Conservation (phyloP, 2,329 filamentous ascomycete species). For the Gaeumannomyces sp. region DNA sequence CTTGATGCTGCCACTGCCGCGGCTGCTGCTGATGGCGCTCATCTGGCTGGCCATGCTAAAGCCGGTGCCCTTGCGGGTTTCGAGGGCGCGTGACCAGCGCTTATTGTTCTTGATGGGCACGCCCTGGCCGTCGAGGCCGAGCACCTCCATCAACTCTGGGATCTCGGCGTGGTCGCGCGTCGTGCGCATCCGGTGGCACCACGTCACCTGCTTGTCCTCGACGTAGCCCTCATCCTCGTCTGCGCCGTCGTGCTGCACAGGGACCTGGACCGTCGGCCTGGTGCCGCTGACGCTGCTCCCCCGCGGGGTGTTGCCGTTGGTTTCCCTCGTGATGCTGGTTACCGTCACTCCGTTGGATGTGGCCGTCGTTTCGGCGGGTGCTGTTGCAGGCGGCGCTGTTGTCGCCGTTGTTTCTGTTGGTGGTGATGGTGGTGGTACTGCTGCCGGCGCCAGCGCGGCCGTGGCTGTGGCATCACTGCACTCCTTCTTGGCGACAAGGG, state of each 20-base stretch:
- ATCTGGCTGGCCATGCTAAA: slow-evolving; percentile 44
- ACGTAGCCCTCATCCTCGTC: slow-evolving; percentile 23
- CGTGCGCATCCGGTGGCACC: slow-evolving; percentile 77
- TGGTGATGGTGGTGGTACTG: background rate
- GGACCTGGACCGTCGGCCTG: background rate
- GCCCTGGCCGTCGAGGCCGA: slow-evolving; percentile 47
- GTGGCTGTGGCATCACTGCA: slow-evolving; percentile 1
- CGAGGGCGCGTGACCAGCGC: slow-evolving; percentile 40
- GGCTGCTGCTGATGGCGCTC: slow-evolving; percentile 29
- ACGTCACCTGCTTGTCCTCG: slow-evolving; percentile 59
- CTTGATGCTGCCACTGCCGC: background rate
- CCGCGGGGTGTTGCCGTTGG: background rate
- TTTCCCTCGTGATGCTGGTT: background rate
- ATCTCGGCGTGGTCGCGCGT: slow-evolving; percentile 74
- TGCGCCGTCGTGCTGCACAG: slow-evolving; percentile 15
- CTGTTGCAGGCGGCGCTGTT: slow-evolving; percentile 1
- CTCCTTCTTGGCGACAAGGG: background rate
- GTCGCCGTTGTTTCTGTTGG: background rate
- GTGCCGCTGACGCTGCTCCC: slow-evolving; percentile 1
- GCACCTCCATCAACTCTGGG: slow-evolving; percentile 54
- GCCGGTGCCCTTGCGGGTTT: slow-evolving; percentile 47
- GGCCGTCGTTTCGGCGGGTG: background rate
- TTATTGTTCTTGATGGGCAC: slow-evolving; percentile 33
- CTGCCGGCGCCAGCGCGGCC: slow-evolving; percentile 9
- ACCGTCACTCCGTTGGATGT: background rate